A percentile compares a stretch with the other conserved stretches of the same genome.
These are phyloP conservation scores for Coemansia sp. DNA, from an alignment of 192 early-diverging fungal species.

Conservation along the genomic window DNA sequence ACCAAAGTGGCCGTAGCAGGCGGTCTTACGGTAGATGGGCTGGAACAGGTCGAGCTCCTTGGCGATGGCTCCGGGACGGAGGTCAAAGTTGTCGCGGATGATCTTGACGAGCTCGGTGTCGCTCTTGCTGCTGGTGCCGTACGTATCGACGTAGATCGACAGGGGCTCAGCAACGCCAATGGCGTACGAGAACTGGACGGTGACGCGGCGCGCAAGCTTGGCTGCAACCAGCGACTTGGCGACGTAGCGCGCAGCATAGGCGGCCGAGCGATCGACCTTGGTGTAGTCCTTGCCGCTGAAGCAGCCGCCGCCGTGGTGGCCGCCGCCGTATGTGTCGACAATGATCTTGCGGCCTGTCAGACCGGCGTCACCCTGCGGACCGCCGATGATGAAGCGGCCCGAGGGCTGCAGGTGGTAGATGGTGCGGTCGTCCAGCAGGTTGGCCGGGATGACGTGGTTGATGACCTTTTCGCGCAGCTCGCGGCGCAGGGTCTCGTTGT, in stretches of 20 bases:
- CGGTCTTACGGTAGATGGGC: conserved; percentile 96
- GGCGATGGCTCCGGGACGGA: conserved; percentile 98
- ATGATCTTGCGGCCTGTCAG: conserved; percentile 98
- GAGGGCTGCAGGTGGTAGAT: conserved; percentile 98
- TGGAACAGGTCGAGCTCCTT: conserved; percentile 97
- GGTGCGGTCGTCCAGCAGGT: conserved; percentile 85
- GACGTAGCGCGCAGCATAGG: conserved; percentile 97
- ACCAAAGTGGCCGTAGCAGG: conserved; percentile 94
- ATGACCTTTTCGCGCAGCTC: conserved; percentile 92
- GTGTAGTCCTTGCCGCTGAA: conserved; percentile 99
- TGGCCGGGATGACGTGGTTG: conserved; percentile 87
- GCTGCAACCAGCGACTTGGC: conserved; percentile 96
- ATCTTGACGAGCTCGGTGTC: conserved; percentile 89
- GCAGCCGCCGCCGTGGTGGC: conserved; percentile 97
- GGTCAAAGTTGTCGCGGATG: conserved; percentile 98
- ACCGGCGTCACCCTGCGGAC: conserved; percentile 99
- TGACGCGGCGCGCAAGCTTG: conserved; percentile 85
- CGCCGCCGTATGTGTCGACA: conserved; percentile 84
- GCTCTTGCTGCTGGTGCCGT: conserved; percentile 89
- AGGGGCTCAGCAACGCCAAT: conserved; percentile 97
- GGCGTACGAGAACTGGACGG: conserved; percentile 98
- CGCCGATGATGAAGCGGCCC: conserved; percentile 99
- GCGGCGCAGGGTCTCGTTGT: conserved; percentile 78
- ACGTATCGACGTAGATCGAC: conserved; percentile 95
- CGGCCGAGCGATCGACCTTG: conserved; percentile 99